Percentiles rank a stretch among this genome's conserved stretches.
Evolutionary conservation across 1,284 basidiomycete genomes (phyloP).

Genomic region (Moesziomyces aphidis): DNA sequence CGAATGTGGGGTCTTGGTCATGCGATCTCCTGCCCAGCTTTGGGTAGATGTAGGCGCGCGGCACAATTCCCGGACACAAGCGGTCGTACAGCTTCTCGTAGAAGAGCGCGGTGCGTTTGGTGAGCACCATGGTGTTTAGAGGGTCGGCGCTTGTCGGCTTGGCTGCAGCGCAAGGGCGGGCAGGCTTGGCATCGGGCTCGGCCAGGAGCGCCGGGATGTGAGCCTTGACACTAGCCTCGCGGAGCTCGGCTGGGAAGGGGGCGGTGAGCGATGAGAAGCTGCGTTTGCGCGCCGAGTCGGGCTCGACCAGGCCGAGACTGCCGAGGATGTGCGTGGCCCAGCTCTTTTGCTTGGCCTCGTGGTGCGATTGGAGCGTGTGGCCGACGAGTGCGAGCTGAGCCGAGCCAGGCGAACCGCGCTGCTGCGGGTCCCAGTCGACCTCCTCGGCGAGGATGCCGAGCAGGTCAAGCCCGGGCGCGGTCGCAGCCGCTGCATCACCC

Average conservation of each 20-base stretch:
- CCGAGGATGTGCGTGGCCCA: constrained; percentile 39
- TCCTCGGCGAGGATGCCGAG: constrained; percentile 37
- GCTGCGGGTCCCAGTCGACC: constrained; percentile 44
- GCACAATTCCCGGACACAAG: constrained; percentile 51
- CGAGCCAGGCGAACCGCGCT: constrained; percentile 8
- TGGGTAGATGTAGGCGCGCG: constrained; percentile 48
- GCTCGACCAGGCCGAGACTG: constrained; percentile 23
- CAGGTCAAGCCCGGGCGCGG: constrained; percentile 31
- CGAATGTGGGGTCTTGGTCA: constrained; percentile 45
- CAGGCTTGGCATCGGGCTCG: not conserved
- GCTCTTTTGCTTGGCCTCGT: constrained; percentile 31
- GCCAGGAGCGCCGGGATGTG: not conserved
- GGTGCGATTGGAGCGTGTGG: constrained; percentile 20
- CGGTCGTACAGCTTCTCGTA: constrained; percentile 59
- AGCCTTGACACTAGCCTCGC: not conserved
- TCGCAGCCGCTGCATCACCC: constrained; percentile 8
- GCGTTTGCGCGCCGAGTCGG: constrained; percentile 11
- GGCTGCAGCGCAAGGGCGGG: too few species aligned
- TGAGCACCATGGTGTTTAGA: constrained; percentile 52
- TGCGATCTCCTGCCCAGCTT: constrained; percentile 46
- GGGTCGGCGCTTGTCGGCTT: constrained; percentile 11
- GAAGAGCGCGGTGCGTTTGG: constrained; percentile 54
- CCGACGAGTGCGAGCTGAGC: constrained; percentile 22
- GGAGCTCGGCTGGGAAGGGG: not conserved
- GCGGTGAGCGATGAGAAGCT: constrained; percentile 12